Percentiles rank a stretch among this genome's conserved stretches.
Conservation (phyloP, 2,329 filamentous ascomycete genomes). For the Beauveria caledonica region DNA sequence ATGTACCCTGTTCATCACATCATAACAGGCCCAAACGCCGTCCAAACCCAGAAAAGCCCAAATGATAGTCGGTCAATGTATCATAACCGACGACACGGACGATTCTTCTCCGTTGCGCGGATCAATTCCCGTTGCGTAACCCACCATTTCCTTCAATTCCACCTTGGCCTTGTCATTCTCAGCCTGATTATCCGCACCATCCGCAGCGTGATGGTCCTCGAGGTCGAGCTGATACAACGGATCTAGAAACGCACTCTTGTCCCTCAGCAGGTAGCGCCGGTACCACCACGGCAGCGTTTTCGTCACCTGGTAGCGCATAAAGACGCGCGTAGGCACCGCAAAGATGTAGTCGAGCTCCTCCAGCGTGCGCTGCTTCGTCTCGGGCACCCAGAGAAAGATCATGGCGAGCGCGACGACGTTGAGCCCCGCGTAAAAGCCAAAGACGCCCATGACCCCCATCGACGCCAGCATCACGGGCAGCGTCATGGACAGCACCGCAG, state of each 20-base stretch:
- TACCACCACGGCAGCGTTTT: slow-evolving; percentile 53
- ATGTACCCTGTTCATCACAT: neutral
- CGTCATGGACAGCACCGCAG: slow-evolving; percentile 53
- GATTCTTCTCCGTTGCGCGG: slow-evolving; percentile 2
- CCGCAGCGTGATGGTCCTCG: slow-evolving; percentile 22
- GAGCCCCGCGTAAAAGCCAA: slow-evolving; percentile 46
- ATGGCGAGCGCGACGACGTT: slow-evolving; percentile 47
- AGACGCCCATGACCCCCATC: slow-evolving; percentile 39
- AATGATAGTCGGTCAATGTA: neutral
- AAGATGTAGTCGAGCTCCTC: slow-evolving; percentile 53
- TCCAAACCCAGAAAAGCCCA: neutral
- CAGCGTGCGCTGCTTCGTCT: slow-evolving; percentile 49
- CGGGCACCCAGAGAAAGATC: slow-evolving; percentile 49
- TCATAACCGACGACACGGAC: neutral
- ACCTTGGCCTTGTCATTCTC: slow-evolving; percentile 31
- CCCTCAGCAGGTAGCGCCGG: slow-evolving; percentile 47
- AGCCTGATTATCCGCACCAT: slow-evolving; percentile 23
- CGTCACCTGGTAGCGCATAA: slow-evolving; percentile 48
- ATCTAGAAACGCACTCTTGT: slow-evolving; percentile 32
- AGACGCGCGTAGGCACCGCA: slow-evolving; percentile 49
- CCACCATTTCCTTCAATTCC: slow-evolving; percentile 30
- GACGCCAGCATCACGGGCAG: slow-evolving; percentile 48
- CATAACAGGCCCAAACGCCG: neutral
- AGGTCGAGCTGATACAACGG: slow-evolving; percentile 36
- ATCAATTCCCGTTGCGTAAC: slow-evolving; percentile 16